phyloP scores from a whole-genome alignment of 495 filamentous ascomycete genomes.

The Talaromyces adpressus region DNA sequence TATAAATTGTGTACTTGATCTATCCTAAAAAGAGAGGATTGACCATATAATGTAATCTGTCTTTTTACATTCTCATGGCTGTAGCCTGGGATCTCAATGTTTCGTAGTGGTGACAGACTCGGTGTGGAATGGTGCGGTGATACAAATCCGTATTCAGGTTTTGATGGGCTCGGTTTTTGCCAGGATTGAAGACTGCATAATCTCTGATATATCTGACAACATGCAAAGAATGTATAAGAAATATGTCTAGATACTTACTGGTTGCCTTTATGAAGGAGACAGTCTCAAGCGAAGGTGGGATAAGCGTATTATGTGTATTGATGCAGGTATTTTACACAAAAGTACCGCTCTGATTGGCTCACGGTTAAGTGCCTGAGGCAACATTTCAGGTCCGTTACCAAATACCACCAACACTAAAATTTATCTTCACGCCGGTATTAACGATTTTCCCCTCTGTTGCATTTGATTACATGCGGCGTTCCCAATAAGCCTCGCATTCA shows the following conservation, averaged over 20 bases:
- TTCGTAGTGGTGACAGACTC: too few species aligned
- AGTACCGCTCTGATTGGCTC: background rate
- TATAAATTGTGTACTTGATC: too few species aligned
- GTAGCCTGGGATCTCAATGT: background rate
- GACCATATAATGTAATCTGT: background rate
- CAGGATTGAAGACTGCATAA: background rate
- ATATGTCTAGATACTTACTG: too few species aligned
- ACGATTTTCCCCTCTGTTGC: conserved; percentile 4
- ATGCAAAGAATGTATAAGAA: too few species aligned
- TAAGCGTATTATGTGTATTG: background rate
- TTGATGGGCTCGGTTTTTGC: background rate
- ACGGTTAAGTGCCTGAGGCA: background rate
- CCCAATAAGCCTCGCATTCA: background rate
- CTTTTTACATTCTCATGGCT: background rate
- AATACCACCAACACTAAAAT: conserved; percentile 4
- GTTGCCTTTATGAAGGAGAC: background rate
- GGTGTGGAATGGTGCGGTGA: too few species aligned
- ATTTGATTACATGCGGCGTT: background rate
- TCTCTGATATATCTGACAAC: too few species aligned
- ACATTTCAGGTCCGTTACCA: background rate
- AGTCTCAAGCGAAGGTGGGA: background rate
- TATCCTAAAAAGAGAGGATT: too few species aligned
- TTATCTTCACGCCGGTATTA: conserved; percentile 2
- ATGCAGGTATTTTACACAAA: background rate
- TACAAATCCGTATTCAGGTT: too few species aligned